Percentiles rank a stretch among this genome's conserved stretches.
phyloP scores from a whole-genome alignment of 2,329 filamentous ascomycete genomes.

The Fusarium pininemorale region DNA sequence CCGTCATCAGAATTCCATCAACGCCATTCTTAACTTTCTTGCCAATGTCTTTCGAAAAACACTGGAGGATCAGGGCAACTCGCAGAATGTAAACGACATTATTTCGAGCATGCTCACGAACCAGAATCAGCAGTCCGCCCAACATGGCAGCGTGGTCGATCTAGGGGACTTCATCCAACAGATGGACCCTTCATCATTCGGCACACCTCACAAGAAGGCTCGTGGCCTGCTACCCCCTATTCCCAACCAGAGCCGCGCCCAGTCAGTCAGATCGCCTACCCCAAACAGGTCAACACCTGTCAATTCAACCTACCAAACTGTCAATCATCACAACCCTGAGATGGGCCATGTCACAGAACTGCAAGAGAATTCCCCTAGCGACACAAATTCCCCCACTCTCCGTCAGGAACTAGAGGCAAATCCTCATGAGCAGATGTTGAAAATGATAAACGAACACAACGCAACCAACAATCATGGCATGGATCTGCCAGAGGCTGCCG shows the following conservation, averaged over 20 bases:
- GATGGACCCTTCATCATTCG: conserved; percentile 50
- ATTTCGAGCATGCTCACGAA: conserved; percentile 78
- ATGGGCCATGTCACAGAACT: conserved; percentile 70
- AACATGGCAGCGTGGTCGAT: conserved; percentile 68
- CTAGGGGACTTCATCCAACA: conserved; percentile 67
- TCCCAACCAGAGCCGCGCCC: conserved; percentile 50
- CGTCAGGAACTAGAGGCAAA: conserved; percentile 66
- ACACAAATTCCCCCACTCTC: conserved; percentile 59
- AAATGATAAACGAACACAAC: conserved; percentile 71
- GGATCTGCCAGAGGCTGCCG: conserved; percentile 61
- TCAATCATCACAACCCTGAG: conserved; percentile 50
- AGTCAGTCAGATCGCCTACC: conserved; percentile 38
- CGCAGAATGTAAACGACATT: conserved; percentile 83
- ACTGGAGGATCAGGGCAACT: conserved; percentile 81
- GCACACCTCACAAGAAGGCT: conserved; percentile 58
- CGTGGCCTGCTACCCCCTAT: conserved; percentile 66
- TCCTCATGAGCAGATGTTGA: conserved; percentile 71
- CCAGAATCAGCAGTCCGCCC: conserved; percentile 56
- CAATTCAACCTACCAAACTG: conserved; percentile 38
- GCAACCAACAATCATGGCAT: conserved; percentile 59
- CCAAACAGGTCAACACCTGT: conserved; percentile 19
- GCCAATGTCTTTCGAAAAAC: conserved; percentile 97
- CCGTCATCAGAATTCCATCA: conserved; percentile 98
- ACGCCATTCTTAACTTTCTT: conserved; percentile 96
- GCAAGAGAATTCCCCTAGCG: conserved; percentile 60